phyloP scores from a whole-genome alignment of 1,284 basidiomycete genomes.

The Fistulinella cinereoalba region DNA sequence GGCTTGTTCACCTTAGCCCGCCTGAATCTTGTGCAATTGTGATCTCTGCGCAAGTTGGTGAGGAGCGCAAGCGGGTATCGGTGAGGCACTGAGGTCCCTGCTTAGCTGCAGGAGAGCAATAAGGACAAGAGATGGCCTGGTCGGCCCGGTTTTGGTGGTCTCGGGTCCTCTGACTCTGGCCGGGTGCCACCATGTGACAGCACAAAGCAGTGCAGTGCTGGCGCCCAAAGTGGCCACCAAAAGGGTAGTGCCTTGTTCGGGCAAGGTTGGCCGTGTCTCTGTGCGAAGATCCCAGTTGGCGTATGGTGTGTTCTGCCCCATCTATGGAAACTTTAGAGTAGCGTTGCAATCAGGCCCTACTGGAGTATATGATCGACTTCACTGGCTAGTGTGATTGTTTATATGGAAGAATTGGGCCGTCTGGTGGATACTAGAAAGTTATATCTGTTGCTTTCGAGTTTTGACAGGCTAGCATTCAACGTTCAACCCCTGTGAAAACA shows the following conservation, averaged over 20 bases:
- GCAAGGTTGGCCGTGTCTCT: constrained; percentile 14
- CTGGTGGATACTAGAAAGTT: background rate
- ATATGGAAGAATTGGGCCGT: background rate
- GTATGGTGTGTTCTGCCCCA: too few relatives aligned
- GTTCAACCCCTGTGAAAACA: too few relatives aligned
- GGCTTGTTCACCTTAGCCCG: too few relatives aligned
- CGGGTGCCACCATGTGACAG: background rate
- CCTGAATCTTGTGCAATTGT: too few relatives aligned
- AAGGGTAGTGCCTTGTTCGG: constrained; percentile 8
- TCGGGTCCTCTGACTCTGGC: too few relatives aligned
- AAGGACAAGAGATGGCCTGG: too few relatives aligned
- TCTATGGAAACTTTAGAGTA: background rate
- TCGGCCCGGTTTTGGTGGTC: constrained; percentile 44
- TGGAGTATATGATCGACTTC: background rate
- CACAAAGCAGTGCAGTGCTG: background rate
- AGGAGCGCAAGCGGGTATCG: too few relatives aligned
- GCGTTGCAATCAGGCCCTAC: constrained; percentile 1
- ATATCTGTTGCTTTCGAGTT: too few relatives aligned
- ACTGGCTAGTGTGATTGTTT: background rate
- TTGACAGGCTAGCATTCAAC: too few relatives aligned
- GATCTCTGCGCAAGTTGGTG: too few relatives aligned
- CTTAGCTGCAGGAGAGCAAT: too few relatives aligned
- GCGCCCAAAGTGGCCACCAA: background rate
- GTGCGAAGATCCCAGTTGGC: background rate
- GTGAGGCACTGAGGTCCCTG: too few relatives aligned